These are phyloP conservation scores for Graphium sp. DNA, from an alignment of 2,329 filamentous ascomycete species.

Conservation along the genomic window DNA sequence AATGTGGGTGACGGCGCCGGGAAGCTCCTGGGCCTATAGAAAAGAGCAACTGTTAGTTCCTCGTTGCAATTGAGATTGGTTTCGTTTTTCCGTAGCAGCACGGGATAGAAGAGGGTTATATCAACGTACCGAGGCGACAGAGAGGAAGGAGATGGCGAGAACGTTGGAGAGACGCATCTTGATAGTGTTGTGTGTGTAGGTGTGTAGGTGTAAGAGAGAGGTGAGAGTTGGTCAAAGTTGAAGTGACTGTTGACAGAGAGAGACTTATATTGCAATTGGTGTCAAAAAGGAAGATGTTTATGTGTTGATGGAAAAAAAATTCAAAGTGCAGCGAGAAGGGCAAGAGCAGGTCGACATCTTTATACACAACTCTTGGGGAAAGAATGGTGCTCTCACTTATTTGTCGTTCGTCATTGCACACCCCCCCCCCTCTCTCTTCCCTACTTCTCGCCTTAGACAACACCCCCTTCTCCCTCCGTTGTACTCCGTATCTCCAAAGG, in stretches of 20 bases:
- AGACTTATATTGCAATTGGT: background rate
- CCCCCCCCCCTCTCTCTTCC: background rate
- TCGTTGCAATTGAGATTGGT: background rate
- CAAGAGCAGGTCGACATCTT: background rate
- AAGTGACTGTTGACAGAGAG: background rate
- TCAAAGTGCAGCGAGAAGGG: background rate
- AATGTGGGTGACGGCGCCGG: constrained; percentile 6
- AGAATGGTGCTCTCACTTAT: no score
- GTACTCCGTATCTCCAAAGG: no score
- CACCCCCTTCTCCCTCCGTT: background rate
- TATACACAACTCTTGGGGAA: no score
- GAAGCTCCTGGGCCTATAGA: constrained; percentile 8
- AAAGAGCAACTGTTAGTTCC: no score
- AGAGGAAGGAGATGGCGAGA: constrained; percentile 14
- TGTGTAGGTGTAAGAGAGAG: constrained; percentile 2
- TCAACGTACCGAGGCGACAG: constrained; percentile 13
- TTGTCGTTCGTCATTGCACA: background rate
- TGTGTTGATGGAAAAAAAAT: constrained; percentile 1
- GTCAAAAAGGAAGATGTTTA: background rate
- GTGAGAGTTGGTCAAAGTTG: background rate
- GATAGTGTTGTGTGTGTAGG: constrained; percentile 6
- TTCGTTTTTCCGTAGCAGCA: no score
- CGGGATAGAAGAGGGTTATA: constrained; percentile 5
- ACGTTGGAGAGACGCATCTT: constrained; percentile 20
- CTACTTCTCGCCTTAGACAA: background rate